Evolutionary conservation across 2,329 filamentous ascomycete species (phyloP).

Genomic region (Fusarium sublunatum): DNA sequence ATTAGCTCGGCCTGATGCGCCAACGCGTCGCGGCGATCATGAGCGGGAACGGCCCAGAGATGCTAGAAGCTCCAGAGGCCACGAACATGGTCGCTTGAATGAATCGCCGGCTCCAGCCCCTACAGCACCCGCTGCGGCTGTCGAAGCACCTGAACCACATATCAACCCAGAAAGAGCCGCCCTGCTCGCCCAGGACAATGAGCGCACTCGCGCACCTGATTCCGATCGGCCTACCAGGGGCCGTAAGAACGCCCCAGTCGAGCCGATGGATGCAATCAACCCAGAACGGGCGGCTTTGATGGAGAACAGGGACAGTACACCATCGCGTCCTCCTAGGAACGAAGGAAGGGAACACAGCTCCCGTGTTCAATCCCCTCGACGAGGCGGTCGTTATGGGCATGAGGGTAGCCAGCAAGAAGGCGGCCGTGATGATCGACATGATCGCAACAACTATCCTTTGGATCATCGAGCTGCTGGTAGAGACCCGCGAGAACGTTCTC

Average conservation of each 20-base stretch:
- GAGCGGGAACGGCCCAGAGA: constrained; percentile 57
- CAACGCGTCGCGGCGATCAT: constrained; percentile 54
- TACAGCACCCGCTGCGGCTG: constrained; percentile 42
- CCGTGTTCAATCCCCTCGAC: constrained; percentile 62
- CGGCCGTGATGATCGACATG: constrained; percentile 60
- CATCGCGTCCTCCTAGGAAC: constrained; percentile 56
- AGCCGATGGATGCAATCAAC: constrained; percentile 56
- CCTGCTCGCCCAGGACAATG: constrained; percentile 56
- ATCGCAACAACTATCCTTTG: constrained; percentile 54
- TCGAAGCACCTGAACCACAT: constrained; percentile 55
- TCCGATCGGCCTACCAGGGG: constrained; percentile 46
- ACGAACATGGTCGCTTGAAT: constrained; percentile 47
- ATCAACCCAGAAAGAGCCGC: constrained; percentile 68
- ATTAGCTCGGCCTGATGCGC: constrained; percentile 44
- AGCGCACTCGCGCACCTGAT: constrained; percentile 46
- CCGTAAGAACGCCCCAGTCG: constrained; percentile 46
- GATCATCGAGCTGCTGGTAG: constrained; percentile 49
- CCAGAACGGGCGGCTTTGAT: constrained; percentile 61
- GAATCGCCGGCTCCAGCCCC: constrained; percentile 46
- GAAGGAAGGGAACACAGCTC: constrained; percentile 57
- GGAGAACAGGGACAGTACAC: constrained; percentile 52
- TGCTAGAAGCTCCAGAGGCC: constrained; percentile 41
- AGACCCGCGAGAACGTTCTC: constrained; percentile 51
- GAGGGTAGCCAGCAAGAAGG: constrained; percentile 50
- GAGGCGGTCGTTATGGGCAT: constrained; percentile 49